Base-by-base conservation (phyloP, 805 yeast species). In the Saccharomyces jurei region DNA sequence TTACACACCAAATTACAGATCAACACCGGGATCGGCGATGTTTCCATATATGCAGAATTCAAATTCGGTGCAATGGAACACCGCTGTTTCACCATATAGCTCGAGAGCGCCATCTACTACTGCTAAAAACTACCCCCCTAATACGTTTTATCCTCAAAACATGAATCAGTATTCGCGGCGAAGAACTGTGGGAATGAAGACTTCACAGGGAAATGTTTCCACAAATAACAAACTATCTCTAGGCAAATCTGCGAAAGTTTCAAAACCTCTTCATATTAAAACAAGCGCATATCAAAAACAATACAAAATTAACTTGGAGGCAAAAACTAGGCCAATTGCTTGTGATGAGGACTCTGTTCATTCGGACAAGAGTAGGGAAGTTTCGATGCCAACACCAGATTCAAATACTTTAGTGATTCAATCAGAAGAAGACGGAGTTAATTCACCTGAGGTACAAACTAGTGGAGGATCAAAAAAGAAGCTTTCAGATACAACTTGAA, bases 351-450 rank as follows among this genome's bases (percentile, higher is more conserved):
- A 46, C 8, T 51, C 52, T 13, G 55, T 22, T 21, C 36, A 36
- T 31, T 56, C 50, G 29, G 25, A 28, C 13, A 41, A 46, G 41
- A 52, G 27, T 21, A 51, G 49, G 44, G 49, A 46, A 25, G 52
- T 56, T 32, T 58, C 60, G 27, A 59, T 59, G 44, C 60, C 62
- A 5, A 53, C 63, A 2, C 58, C 63, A 10, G 60, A 58, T 31
- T 58, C 60, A 8, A 58, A 58, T 49, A 51, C 51, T 6, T 22
- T 55, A 31, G 50, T 36, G 22, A 9, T 36, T 17, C 44, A 36
- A 11, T 21, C 44, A 6, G 44, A 36, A 17, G 44, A 36, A 17
- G 44, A 9, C 6, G 22, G 44, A 36, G 44, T 6, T 36, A 11
- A 36, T 36, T 36, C 44, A 3, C 22, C 25, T 6, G 44, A 36